phyloP scores from a whole-genome alignment of 129 eudicot genomes.

The Gnaphalium uliginosum region DNA sequence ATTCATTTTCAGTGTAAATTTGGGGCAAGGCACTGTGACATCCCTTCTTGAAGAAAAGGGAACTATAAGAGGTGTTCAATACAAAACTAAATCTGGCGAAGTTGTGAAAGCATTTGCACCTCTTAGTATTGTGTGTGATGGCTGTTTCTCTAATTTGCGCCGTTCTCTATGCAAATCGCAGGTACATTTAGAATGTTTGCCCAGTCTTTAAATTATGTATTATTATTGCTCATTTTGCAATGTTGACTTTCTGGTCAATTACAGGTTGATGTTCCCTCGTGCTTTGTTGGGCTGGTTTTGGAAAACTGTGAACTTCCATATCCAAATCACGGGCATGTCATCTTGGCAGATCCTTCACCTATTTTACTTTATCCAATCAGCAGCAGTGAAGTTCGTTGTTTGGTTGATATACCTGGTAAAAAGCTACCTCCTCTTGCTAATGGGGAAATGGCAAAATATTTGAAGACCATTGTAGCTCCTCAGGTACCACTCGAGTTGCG shows the following conservation, averaged over 20 bases:
- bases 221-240: neutral
- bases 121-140: constrained; percentile 64
- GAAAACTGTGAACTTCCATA: constrained; percentile 63
- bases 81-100: constrained; percentile 56
- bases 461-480: constrained; percentile 58
- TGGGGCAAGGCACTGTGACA: constrained; percentile 65
- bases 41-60: constrained; percentile 57
- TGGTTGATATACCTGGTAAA: constrained; percentile 65
- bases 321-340: constrained; percentile 68
- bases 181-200: constrained; percentile 31
- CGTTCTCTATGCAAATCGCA: constrained; percentile 58
- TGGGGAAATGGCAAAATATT: constrained; percentile 60
- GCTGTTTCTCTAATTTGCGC: constrained; percentile 60
- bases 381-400: constrained; percentile 58
- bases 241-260: constrained; percentile 21
- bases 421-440: constrained; percentile 60
- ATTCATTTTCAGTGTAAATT: constrained; percentile 41
- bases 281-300: constrained; percentile 66
- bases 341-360: constrained; percentile 66
- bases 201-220: neutral
- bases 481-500: constrained; percentile 56
- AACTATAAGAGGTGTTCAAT: constrained; percentile 53
- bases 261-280: constrained; percentile 70
- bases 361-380: constrained; percentile 59
- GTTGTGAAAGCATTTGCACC: constrained; percentile 57